These are phyloP conservation scores for Lupinus albus DNA, from an alignment of 306 rosid species.

Conservation along the genomic window DNA sequence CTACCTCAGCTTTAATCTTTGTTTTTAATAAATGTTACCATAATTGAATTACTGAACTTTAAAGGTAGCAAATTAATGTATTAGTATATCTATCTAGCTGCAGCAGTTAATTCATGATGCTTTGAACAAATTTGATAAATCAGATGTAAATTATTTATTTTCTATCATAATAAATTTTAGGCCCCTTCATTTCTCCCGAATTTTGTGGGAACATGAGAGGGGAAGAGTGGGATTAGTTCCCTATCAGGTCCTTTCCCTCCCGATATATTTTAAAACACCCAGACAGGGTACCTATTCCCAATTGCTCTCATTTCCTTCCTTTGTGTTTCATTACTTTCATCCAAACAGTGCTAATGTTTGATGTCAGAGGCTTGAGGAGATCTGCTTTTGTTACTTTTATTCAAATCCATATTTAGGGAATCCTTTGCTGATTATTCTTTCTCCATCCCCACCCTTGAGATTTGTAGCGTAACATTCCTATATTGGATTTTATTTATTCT, in stretches of 20 bases:
- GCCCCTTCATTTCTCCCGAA: neutral
- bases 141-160: too few species aligned
- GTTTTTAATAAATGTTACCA: neutral
- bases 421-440: constrained; percentile 4
- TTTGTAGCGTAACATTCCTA: constrained; percentile 2
- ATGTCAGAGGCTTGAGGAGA: neutral
- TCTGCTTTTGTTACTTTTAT: neutral
- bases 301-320: neutral
- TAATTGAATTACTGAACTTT: constrained; percentile 9
- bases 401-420: neutral
- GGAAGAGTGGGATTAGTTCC: neutral
- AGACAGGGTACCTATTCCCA: neutral
- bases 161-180: neutral
- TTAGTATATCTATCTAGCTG: neutral
- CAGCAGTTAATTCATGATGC: neutral
- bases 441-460: constrained; percentile 17
- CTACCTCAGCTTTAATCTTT: neutral
- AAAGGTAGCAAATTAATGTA: neutral
- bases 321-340: neutral
- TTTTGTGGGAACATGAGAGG: neutral
- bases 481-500: neutral
- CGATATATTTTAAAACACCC: neutral
- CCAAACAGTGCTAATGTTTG: neutral
- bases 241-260: neutral
- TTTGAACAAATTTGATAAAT: neutral